These are phyloP conservation scores for Nicotiana tabacum DNA, from an alignment of 257 asterid genomes.

Conservation along the genomic window DNA sequence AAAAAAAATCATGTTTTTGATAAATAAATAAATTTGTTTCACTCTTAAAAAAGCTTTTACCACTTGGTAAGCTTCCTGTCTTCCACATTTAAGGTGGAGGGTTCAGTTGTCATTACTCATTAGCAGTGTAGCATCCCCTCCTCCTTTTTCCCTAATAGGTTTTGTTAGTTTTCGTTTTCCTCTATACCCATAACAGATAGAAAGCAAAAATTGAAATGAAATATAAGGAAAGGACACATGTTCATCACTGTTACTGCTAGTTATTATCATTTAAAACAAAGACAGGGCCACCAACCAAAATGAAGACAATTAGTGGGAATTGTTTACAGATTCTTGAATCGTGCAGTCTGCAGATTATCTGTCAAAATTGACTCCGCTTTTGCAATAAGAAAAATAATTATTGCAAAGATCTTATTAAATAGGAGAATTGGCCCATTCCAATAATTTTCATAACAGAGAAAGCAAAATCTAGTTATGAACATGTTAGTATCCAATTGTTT, in stretches of 20 bases:
- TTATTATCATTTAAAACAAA: neutral
- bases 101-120: too few relatives aligned
- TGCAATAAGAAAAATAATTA: neutral
- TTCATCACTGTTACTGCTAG: neutral
- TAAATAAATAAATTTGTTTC: too few relatives aligned
- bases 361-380: constrained; percentile 4
- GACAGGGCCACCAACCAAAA: neutral
- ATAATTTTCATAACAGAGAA: neutral
- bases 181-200: too few relatives aligned
- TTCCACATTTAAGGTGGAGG: too few relatives aligned
- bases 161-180: too few relatives aligned
- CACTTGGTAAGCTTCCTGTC: too few relatives aligned
- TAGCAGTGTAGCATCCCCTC: too few relatives aligned
- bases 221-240: neutral
- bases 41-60: too few relatives aligned
- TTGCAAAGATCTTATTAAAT: neutral
- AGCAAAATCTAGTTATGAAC: neutral
- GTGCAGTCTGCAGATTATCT: constrained; percentile 2
- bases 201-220: neutral
- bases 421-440: neutral
- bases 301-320: constrained; percentile 1
- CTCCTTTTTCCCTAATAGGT: too few relatives aligned
- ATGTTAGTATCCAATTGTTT: neutral
- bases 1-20: too few relatives aligned
- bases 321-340: neutral